Base-by-base conservation (phyloP, 2,329 filamentous ascomycete species). In the Penicillium freii region DNA sequence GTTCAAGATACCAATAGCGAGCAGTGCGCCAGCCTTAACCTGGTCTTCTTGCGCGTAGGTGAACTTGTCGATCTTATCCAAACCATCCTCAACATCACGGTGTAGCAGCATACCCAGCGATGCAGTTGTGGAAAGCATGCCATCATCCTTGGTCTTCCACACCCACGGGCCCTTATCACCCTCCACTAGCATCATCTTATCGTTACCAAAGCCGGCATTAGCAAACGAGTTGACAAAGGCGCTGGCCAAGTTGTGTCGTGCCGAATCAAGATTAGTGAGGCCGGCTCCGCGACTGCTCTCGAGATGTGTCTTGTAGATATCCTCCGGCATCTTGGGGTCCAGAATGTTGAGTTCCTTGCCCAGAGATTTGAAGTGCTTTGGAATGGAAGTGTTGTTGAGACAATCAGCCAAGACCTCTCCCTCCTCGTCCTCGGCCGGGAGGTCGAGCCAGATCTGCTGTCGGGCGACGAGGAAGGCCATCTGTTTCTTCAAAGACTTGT, bases 241-340 rank as follows among this genome's bases (percentile, higher is more conserved):
- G 53, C 93, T 94, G 9, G 94, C 92, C 59, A 99, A 83, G 70
- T 99, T 99, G 80, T 99, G 93, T 67, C 92, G 85, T 31, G 93
- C 92, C 10, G 94, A 99, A 73, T 99, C 94, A 46, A 95, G 86
- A 72, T 97, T 97, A 11, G 93, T 97, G 77, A 96, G 85, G 36
- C 92, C 92, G 25, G 91, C 91, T 52, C 95, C 94, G 60, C 95
- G 86, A 68, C 88, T 96, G 78, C 90, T 97, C 78, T 99, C 94
- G 5, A 99, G 84, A 76, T 99, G 94, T 71, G 92, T 96, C 81
- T 99, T 99, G 84, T 99, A 99, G 69, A 99, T 99, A 69, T 99
- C 95, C 73, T 99, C 94, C 0, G 93, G 95, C 43, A 91, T 90
- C 80, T 97, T 97, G 36, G 94, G 94, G 62, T 99, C 94, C 42